Percentiles rank a stretch among this genome's conserved stretches.
Conservation (phyloP, 768 basidiomycete genomes). For the Collybia sordida region DNA sequence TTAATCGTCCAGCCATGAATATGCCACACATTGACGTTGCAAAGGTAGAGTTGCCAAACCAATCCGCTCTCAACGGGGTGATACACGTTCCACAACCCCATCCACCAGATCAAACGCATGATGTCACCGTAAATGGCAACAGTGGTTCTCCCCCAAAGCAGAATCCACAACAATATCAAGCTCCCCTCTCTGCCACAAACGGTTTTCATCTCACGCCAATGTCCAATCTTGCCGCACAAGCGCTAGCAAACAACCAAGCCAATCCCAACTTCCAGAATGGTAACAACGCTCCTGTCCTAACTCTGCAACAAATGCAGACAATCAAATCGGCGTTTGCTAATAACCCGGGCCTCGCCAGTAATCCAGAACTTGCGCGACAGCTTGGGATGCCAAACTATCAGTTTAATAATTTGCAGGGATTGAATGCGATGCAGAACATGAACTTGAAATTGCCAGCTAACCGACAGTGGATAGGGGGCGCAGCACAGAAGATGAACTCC, state of each 20-base stretch:
- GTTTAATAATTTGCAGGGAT: conserved; percentile 36
- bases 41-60: conserved; percentile 28
- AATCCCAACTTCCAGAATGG: conserved; percentile 31
- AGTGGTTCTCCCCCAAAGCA: conserved; percentile 1
- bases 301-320: conserved; percentile 58
- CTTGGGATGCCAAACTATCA: conserved; percentile 16
- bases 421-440: conserved; percentile 27
- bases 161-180: conserved; percentile 4
- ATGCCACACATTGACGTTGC: conserved; percentile 46
- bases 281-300: conserved; percentile 41
- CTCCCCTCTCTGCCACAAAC: conserved; percentile 27
- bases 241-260: conserved; percentile 35
- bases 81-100: conserved; percentile 29
- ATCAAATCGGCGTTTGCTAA: conserved; percentile 56
- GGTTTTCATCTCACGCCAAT: conserved; percentile 51
- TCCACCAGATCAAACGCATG: conserved; percentile 19
- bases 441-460: conserved; percentile 42
- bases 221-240: conserved; percentile 29
- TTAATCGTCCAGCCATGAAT: conserved; percentile 41
- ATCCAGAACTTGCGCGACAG: conserved; percentile 31
- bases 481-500: conserved; percentile 31
- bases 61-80: conserved; percentile 30
- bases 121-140: conserved; percentile 18
- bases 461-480: conserved; percentile 25
- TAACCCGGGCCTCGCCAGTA: conserved; percentile 20